Percentiles rank a stretch among this genome's conserved stretches.
Conservation (phyloP, 305 asterid genomes). For the Solanum aculeatissimum region DNA sequence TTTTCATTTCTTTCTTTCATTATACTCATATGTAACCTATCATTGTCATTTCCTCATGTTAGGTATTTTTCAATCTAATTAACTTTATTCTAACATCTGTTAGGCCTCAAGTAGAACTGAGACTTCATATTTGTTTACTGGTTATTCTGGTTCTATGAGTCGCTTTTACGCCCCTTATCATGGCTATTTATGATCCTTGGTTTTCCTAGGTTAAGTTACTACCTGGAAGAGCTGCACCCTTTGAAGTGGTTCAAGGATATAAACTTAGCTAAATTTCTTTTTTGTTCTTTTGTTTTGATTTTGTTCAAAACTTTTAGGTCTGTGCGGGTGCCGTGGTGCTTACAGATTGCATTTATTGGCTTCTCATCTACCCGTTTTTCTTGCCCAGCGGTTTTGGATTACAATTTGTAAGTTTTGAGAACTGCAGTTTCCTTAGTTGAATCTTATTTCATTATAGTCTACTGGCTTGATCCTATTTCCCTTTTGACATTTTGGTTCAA, state of each 20-base stretch:
- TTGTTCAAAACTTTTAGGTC: constrained; percentile 20
- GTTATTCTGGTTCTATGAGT: neutral
- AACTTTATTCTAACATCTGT: neutral
- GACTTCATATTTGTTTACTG: neutral
- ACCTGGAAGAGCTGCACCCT: neutral
- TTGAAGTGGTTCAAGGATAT: neutral
- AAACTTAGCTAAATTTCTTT: neutral
- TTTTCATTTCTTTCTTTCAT: neutral
- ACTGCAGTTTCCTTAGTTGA: neutral
- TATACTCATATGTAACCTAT: neutral
- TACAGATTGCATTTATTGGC: constrained; percentile 81
- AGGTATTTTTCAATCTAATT: neutral
- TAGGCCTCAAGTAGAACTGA: neutral
- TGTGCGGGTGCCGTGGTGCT: constrained; percentile 81
- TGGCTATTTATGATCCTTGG: neutral
- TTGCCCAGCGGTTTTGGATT: constrained; percentile 19
- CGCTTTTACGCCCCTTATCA: neutral
- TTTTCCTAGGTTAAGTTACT: neutral
- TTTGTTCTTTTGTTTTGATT: neutral
- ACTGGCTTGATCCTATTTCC: neutral
- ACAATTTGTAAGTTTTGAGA: constrained; percentile 26
- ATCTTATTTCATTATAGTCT: neutral
- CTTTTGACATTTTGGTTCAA: neutral
- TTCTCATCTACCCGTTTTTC: constrained; percentile 57
- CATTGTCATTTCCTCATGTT: neutral